phyloP scores from a whole-genome alignment of 1,139 yeast genomes.

The Diutina rugosa region DNA sequence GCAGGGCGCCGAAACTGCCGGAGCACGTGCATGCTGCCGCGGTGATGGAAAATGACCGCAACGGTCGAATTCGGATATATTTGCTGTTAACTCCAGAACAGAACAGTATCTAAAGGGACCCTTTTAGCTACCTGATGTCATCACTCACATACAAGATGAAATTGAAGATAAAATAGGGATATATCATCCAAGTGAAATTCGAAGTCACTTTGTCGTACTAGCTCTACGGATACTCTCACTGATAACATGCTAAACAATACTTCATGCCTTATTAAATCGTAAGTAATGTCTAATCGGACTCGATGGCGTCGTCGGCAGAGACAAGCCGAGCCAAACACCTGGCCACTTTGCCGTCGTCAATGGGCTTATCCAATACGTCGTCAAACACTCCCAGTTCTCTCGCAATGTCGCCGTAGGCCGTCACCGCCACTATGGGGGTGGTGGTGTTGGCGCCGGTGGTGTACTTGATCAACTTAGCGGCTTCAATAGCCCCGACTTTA shows the following conservation, averaged over 20 bases:
- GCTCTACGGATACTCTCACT: no score
- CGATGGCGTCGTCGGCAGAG: conserved; percentile 6
- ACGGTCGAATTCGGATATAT: no score
- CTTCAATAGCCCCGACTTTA: conserved; percentile 59
- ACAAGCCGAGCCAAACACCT: conserved; percentile 5
- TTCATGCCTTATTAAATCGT: not conserved
- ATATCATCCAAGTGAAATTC: no score
- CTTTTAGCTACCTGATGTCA: no score
- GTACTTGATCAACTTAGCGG: conserved; percentile 62
- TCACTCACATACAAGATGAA: no score
- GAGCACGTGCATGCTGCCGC: no score
- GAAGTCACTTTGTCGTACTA: no score
- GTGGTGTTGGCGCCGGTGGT: conserved; percentile 65
- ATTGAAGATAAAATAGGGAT: no score
- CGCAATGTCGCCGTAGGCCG: conserved; percentile 66
- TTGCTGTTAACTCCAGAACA: no score
- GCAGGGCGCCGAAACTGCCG: not conserved
- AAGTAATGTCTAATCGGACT: conserved; percentile 6
- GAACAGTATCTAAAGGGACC: no score
- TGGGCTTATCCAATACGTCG: conserved; percentile 68
- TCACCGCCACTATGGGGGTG: conserved; percentile 70
- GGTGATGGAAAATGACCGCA: no score
- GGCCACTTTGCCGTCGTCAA: conserved; percentile 16
- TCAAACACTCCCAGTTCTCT: conserved; percentile 44
- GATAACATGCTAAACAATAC: no score